phyloP scores from a whole-genome alignment of 441 rosid species.

The Flueggea neowawraea region DNA sequence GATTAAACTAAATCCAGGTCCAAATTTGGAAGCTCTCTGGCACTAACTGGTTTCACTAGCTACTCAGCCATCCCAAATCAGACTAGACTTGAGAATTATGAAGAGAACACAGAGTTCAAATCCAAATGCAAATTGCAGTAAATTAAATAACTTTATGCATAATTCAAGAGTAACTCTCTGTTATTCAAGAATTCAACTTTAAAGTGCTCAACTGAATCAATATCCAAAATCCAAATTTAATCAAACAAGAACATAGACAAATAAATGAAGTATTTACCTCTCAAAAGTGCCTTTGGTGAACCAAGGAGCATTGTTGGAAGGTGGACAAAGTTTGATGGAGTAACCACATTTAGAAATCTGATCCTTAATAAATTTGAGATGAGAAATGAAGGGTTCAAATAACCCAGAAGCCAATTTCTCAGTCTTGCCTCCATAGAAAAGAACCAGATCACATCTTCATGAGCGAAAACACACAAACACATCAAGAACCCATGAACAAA shows the following conservation, averaged over 20 bases:
- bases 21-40: background rate
- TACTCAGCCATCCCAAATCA: background rate
- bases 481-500: constrained; percentile 1
- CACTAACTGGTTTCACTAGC: background rate
- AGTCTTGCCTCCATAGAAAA: constrained; percentile 48
- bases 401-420: constrained; percentile 91
- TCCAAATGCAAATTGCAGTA: background rate
- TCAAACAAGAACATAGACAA: background rate
- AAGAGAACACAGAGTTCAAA: background rate
- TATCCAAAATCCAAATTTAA: background rate
- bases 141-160: background rate
- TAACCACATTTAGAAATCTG: constrained; percentile 87
- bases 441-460: constrained; percentile 72
- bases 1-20: background rate
- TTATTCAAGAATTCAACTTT: background rate
- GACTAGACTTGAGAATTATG: background rate
- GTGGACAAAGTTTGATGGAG: constrained; percentile 73
- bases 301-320: constrained; percentile 50
- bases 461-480: constrained; percentile 1
- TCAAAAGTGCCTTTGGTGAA: constrained; percentile 83
- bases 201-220: background rate
- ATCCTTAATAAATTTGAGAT: constrained; percentile 71
- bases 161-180: background rate
- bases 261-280: constrained; percentile 40
- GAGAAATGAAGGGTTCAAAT: constrained; percentile 73